Percentiles rank a stretch among this genome's conserved stretches.
phyloP scores from a whole-genome alignment of 352 stramenopile genomes.

The Pythium periplocum region DNA sequence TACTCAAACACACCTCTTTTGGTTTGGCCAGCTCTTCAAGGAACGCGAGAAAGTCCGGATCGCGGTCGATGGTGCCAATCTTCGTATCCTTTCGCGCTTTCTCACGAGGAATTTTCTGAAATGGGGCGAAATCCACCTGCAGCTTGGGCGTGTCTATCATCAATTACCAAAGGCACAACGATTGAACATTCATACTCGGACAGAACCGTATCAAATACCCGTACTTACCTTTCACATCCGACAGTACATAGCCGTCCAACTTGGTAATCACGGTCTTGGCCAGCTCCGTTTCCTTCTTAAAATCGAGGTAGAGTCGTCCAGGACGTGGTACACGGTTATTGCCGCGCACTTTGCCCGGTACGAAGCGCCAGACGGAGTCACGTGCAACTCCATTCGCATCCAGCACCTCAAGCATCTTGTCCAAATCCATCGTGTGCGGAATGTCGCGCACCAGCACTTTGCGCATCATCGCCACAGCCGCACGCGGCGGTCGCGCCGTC shows the following conservation, averaged over 20 bases:
- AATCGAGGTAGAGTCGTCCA: slow-evolving; percentile 63
- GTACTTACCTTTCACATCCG: slow-evolving; percentile 24
- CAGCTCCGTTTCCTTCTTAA: slow-evolving; percentile 57
- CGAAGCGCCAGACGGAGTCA: slow-evolving; percentile 59
- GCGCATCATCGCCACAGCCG: slow-evolving; percentile 29
- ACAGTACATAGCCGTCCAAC: slow-evolving; percentile 44
- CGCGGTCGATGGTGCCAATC: slow-evolving; percentile 59
- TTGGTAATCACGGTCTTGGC: slow-evolving; percentile 42
- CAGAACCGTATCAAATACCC: no score
- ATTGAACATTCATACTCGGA: no score
- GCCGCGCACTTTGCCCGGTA: slow-evolving; percentile 39
- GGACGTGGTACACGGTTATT: slow-evolving; percentile 50
- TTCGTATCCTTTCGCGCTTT: slow-evolving; percentile 81
- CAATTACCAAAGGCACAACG: no score
- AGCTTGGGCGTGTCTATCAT: slow-evolving; percentile 11
- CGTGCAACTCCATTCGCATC: slow-evolving; percentile 27
- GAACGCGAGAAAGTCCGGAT: slow-evolving; percentile 70
- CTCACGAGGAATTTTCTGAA: slow-evolving; percentile 76
- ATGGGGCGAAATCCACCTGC: slow-evolving; percentile 69
- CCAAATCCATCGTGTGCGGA: slow-evolving; percentile 34
- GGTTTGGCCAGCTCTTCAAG: slow-evolving; percentile 62
- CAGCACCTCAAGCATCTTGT: slow-evolving; percentile 31
- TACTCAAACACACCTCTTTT: slow-evolving; percentile 38
- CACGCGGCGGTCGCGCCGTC: slow-evolving; percentile 27
- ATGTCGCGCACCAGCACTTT: slow-evolving; percentile 75